Evolutionary conservation across 2,329 filamentous ascomycete genomes (phyloP).

Genomic region (Coniochaeta pulveracea): DNA sequence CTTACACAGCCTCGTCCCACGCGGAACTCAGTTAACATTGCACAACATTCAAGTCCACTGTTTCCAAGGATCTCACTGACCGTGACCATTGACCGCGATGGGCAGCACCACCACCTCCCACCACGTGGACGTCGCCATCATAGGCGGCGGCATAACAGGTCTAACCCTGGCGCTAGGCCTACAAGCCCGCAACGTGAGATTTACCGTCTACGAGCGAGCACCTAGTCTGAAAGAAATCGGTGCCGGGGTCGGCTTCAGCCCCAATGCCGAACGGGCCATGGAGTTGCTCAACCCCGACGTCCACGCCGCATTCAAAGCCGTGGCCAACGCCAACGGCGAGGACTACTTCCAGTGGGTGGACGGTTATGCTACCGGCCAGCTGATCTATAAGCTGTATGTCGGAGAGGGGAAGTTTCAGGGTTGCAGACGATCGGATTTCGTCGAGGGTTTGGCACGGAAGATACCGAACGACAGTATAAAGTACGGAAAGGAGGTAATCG

Average conservation of each 20-base stretch:
- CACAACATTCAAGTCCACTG: no score
- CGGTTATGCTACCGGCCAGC: conserved; percentile 17
- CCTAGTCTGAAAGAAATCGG: conserved; percentile 31
- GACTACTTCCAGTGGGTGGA: conserved; percentile 33
- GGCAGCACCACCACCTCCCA: background rate
- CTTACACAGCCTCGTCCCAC: no score
- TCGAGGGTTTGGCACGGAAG: conserved; percentile 24
- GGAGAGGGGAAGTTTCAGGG: conserved; percentile 30
- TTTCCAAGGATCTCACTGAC: no score
- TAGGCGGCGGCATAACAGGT: conserved; percentile 41
- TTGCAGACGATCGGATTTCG: conserved; percentile 25
- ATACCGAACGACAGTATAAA: conserved; percentile 15
- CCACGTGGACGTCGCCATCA: conserved; percentile 28
- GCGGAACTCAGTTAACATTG: no score
- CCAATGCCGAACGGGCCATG: conserved; percentile 38
- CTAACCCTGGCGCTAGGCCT: conserved; percentile 35
- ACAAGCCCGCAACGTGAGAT: conserved; percentile 26
- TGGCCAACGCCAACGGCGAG: conserved; percentile 24
- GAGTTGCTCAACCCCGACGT: conserved; percentile 22
- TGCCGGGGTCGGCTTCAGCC: conserved; percentile 38
- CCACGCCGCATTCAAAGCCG: conserved; percentile 23
- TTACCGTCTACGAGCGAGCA: conserved; percentile 34
- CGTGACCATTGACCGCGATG: no score
- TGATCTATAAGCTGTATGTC: conserved; percentile 22
- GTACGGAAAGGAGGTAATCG: conserved; percentile 21